Evolutionary conservation across 495 filamentous ascomycete species (phyloP), one percentile per base, ranked within the genome.

Genomic region (Daldinia caldariorum): DNA sequence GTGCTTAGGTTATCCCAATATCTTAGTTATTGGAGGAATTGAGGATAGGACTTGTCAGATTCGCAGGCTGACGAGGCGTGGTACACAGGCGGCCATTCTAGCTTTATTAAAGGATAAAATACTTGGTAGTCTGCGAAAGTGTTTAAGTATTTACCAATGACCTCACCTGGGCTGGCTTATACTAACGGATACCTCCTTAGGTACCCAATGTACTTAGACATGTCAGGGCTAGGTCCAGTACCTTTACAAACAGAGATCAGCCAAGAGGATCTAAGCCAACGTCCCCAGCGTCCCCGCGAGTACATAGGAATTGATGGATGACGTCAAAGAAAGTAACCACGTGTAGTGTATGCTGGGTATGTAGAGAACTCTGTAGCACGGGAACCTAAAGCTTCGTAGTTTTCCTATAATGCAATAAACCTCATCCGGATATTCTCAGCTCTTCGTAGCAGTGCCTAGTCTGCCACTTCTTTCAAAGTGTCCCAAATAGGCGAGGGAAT

Each of bases 281-380:
- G 34, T 14, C 20, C 20, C 51, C 9, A 31, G 43, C 9, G 34
- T 14, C 20, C 20, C 43, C 37, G 47, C 34, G 34, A 35, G 9
- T 35, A 35, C 2, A 56, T 56, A 70, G 34, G 67, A 56, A 35
- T 43, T 61, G 29, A 35, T 39, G 22, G 13, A 70, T 70, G 67
- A 70, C 67, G 67, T 70, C 67, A 66, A 70, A 61, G 43, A 59
- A 8, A 43, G 31, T 38, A 37, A 6, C 26, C 4, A 56, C 29
- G 14, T 16, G 14, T 31, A 35, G 0, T 18, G 14, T 14, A 26
- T 26, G 26, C 26, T 26, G 26, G 26, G 34, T 63, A 55, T 14
- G 16, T 64, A 49, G 34, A 63, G 22, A 26, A 22, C 31, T 37
- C 13, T 26, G 51, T 64, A 51, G 29, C 38, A 39, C 53, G 9